Base-by-base conservation (phyloP, 1,284 basidiomycete genomes). In the Fomitopsis schrenkii region DNA sequence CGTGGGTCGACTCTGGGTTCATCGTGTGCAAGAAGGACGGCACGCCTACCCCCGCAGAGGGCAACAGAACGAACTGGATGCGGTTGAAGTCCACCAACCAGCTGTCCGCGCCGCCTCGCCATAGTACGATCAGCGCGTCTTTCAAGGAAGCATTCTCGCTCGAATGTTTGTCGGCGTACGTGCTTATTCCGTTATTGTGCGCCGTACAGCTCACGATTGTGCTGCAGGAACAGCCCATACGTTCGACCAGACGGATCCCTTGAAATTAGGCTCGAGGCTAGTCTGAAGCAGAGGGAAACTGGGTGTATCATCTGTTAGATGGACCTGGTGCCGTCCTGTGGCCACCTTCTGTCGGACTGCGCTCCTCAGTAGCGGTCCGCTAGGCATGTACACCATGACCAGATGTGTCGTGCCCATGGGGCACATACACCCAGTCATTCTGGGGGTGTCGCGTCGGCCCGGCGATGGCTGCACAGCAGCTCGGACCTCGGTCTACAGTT, bases 291-390 rank as follows among this genome's bases (percentile, higher is more conserved):
- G 61, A 75, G 80, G 1, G 75, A 78, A 3, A 60, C 74, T 2
- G 85, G 86, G 1, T 88, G 87, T 65, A 70, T 85, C 14, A 82
- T 88, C 44, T 86, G 84, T 64, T 89, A 70, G 22, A 17, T n/a
- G n/a, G 35, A 19, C 3, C 35, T 26, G 38, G 12, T 38, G 12
- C 10, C 41, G 14, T 28, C 26, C 10, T 30, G 9, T 52, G 28
- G 14, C 35, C 22, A 40, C 19, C 5, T 36, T 30, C 17, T 40
- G 1, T 40, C 38, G 9, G 38, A 40, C 38, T 3, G 38, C 38
- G 12, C 9, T 14, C 38, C 38, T 40, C 38, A 8, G 38, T 40
- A 40, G 38, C 38, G 8, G 14, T 14, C 12, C 38, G 14, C 38
- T 8, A 40, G 38, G 14, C 12, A 15, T 8, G 38, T 14, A 10